Evolutionary conservation across 1,284 basidiomycete genomes (phyloP).

Genomic region (Malassezia slooffiae): DNA sequence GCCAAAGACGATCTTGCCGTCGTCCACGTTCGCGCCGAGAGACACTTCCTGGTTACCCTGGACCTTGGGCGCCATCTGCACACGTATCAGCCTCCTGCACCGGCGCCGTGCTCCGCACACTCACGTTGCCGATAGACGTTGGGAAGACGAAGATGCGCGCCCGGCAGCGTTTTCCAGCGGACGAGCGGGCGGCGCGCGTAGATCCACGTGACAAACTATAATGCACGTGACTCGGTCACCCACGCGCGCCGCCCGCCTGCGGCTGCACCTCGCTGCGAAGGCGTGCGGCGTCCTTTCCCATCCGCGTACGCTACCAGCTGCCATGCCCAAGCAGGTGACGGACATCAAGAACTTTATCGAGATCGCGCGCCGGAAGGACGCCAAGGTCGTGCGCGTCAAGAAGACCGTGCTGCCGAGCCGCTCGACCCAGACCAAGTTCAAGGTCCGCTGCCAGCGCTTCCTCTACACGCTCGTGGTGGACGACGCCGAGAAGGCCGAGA

Average conservation of each 20-base stretch:
- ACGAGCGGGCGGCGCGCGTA: slow-evolving; percentile 5
- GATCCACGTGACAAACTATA: slow-evolving; percentile 12
- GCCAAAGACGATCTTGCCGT: slow-evolving; percentile 47
- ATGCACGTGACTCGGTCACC: too few species aligned
- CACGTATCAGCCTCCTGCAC: slow-evolving; percentile 4
- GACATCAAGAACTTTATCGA: slow-evolving; percentile 99
- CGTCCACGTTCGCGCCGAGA: slow-evolving; percentile 45
- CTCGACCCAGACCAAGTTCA: slow-evolving; percentile 78
- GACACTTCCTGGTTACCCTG: slow-evolving; percentile 38
- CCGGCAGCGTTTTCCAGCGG: slow-evolving; percentile 2
- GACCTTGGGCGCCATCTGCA: slow-evolving; percentile 45
- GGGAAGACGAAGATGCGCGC: slow-evolving; percentile 8
- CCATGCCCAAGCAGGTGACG: slow-evolving; percentile 93
- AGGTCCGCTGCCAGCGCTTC: slow-evolving; percentile 92
- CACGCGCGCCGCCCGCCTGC: too few species aligned
- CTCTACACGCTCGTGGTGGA: slow-evolving; percentile 93
- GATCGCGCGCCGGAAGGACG: slow-evolving; percentile 70
- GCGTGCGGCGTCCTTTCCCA: too few species aligned
- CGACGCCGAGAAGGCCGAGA: slow-evolving; percentile 96
- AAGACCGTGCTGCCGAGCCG: slow-evolving; percentile 69
- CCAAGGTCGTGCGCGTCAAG: slow-evolving; percentile 86
- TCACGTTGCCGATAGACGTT: slow-evolving; percentile 12
- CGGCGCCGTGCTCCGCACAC: neutral
- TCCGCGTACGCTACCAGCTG: too few species aligned
- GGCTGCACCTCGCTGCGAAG: too few species aligned